phyloP scores from a whole-genome alignment of 768 basidiomycete genomes.

The Tricholoma hemisulphureum region DNA sequence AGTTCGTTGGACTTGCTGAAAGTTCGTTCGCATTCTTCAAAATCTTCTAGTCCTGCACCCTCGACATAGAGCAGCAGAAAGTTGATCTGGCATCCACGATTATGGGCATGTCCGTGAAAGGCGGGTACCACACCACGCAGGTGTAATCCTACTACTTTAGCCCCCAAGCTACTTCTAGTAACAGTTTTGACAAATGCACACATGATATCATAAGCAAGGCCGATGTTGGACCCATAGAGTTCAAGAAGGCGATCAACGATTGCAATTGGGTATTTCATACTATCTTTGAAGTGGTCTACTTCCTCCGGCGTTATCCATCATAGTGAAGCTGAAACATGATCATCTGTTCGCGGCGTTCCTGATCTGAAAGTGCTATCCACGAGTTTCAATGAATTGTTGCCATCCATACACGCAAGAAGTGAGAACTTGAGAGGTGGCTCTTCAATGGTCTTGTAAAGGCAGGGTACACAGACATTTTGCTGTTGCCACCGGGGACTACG shows the following conservation, averaged over 20 bases:
- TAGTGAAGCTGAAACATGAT: not conserved
- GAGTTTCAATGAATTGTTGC: slow-evolving; percentile 20
- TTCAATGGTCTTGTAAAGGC: slow-evolving; percentile 18
- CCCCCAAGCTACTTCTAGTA: slow-evolving; percentile 17
- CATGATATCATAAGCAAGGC: no score
- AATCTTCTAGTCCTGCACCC: no score
- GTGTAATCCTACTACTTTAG: slow-evolving; percentile 1
- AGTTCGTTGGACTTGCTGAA: slow-evolving; percentile 28
- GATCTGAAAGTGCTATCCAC: no score
- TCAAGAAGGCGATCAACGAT: slow-evolving; percentile 18
- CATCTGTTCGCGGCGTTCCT: not conserved
- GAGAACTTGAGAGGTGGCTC: slow-evolving; percentile 10
- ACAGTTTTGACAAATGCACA: slow-evolving; percentile 24
- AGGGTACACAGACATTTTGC: not conserved
- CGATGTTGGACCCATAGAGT: slow-evolving; percentile 13
- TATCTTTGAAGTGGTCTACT: slow-evolving; percentile 5
- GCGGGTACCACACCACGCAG: slow-evolving; percentile 15
- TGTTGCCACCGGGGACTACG: slow-evolving; percentile 8
- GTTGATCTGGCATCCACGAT: slow-evolving; percentile 22
- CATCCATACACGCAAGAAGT: slow-evolving; percentile 24
- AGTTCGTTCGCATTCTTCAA: slow-evolving; percentile 24
- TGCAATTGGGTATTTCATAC: slow-evolving; percentile 28
- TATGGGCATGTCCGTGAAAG: slow-evolving; percentile 33
- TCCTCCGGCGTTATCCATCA: not conserved
- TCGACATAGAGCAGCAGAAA: slow-evolving; percentile 18